phyloP scores from a whole-genome alignment of 2,329 filamentous ascomycete species.

The Fusarium veterinarium region DNA sequence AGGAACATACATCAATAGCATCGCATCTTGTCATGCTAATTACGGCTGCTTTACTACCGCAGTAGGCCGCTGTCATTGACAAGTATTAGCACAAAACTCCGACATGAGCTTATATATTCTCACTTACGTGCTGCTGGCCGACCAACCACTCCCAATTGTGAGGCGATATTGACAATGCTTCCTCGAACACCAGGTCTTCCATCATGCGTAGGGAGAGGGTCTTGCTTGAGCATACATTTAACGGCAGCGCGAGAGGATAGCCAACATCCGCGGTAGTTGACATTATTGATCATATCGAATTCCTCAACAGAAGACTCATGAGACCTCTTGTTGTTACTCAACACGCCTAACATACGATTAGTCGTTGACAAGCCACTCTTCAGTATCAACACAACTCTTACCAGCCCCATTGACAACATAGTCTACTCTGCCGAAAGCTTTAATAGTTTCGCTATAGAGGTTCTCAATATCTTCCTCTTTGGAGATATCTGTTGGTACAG shows the following conservation, averaged over 20 bases:
- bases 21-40: conserved; percentile 69
- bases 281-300: conserved; percentile 64
- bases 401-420: conserved; percentile 22
- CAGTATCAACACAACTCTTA: background rate
- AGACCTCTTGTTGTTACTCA: conserved; percentile 17
- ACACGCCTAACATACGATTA: background rate
- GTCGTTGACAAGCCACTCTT: background rate
- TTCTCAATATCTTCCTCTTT: conserved; percentile 3
- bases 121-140: conserved; percentile 52
- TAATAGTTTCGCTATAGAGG: background rate
- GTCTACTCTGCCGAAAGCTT: background rate
- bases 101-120: fast-evolving
- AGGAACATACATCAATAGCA: conserved; percentile 9
- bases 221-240: conserved; percentile 58
- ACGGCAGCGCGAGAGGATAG: conserved; percentile 58
- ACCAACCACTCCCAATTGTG: conserved; percentile 62
- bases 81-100: background rate
- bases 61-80: conserved; percentile 61
- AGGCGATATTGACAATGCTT: conserved; percentile 63
- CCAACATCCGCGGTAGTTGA: conserved; percentile 67
- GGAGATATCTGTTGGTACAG: conserved; percentile 15
- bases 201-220: conserved; percentile 53
- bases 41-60: conserved; percentile 67
- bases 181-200: conserved; percentile 47
- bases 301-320: conserved; percentile 5